Percentiles rank a stretch among this genome's conserved stretches.
phyloP scores from a whole-genome alignment of 257 asterid species.

The Craterostigma plantagineum region DNA sequence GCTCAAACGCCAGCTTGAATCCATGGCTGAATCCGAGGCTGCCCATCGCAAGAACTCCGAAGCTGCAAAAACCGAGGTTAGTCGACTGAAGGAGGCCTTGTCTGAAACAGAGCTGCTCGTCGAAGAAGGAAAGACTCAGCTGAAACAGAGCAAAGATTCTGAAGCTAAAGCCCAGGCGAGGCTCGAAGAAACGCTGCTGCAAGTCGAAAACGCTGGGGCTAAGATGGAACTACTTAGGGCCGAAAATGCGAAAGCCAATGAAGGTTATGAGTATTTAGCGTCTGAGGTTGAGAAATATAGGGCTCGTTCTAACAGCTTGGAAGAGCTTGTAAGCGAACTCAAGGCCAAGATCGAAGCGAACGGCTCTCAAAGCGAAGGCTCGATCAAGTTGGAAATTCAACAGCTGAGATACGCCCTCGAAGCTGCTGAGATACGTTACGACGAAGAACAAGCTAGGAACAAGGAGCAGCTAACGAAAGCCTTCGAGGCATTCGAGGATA shows the following conservation, averaged over 20 bases:
- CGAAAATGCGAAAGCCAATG: slow-evolving; percentile 31
- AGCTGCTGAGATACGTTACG: slow-evolving; percentile 42
- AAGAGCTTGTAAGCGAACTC: slow-evolving; percentile 31
- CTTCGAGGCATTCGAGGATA: slow-evolving; percentile 30
- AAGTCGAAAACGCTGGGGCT: too few relatives aligned
- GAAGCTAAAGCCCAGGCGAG: slow-evolving; percentile 50
- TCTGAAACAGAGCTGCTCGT: slow-evolving; percentile 24
- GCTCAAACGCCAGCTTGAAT: slow-evolving; percentile 48
- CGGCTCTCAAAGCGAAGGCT: slow-evolving; percentile 1
- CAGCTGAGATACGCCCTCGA: slow-evolving; percentile 41
- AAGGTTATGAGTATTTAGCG: slow-evolving; percentile 26
- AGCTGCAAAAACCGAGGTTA: slow-evolving; percentile 24
- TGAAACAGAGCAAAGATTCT: slow-evolving; percentile 25
- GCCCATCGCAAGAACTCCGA: slow-evolving; percentile 25
- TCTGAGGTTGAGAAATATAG: slow-evolving; percentile 51
- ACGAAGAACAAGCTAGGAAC: slow-evolving; percentile 34
- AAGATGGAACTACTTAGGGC: slow-evolving; percentile 6
- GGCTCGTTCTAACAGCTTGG: slow-evolving; percentile 40
- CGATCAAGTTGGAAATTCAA: slow-evolving; percentile 36
- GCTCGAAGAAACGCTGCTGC: slow-evolving; percentile 44
- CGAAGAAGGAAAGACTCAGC: slow-evolving; percentile 55
- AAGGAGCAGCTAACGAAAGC: slow-evolving; percentile 28
- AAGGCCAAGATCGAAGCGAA: slow-evolving; percentile 2
- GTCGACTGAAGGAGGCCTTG: slow-evolving; percentile 32
- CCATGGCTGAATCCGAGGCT: slow-evolving; percentile 36